A percentile compares a stretch with the other conserved stretches of the same genome.
phyloP scores from a whole-genome alignment of 176 grass and related monocot species.

The Carex parvula region DNA sequence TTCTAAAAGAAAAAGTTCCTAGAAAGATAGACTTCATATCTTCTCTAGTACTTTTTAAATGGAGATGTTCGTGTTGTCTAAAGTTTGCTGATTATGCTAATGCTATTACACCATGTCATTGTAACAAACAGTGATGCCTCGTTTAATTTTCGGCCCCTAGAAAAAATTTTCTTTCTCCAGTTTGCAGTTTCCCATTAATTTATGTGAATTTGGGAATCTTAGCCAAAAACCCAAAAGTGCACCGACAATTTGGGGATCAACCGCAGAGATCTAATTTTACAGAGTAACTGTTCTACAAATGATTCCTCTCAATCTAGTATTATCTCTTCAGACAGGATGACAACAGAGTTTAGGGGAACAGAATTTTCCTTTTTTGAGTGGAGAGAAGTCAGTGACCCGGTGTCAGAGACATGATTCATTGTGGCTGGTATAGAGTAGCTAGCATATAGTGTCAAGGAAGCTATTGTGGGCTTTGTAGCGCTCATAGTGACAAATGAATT shows the following conservation, averaged over 20 bases:
- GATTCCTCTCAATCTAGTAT: constrained; percentile 15
- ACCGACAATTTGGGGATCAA: neutral
- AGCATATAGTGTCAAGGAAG: neutral
- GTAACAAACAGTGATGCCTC: neutral
- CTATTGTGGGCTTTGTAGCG: no score
- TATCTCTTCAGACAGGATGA: constrained; percentile 23
- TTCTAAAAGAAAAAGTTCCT: no score
- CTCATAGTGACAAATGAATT: no score
- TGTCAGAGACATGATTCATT: neutral
- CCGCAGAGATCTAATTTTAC: neutral
- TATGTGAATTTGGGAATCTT: neutral
- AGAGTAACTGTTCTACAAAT: neutral
- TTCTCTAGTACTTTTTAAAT: neutral
- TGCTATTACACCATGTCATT: neutral
- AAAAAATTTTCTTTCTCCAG: neutral
- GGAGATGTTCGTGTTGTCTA: neutral
- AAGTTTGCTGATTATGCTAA: neutral
- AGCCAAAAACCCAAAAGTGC: neutral
- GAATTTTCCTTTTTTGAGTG: constrained; percentile 18
- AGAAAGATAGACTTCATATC: neutral
- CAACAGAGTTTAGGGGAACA: neutral
- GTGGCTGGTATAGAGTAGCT: neutral
- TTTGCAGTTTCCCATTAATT: neutral
- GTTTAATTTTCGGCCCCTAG: neutral
- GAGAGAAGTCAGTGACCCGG: neutral